Base-by-base conservation (phyloP, 176 grass and related monocot genomes). In the Oryza rufipogon region DNA sequence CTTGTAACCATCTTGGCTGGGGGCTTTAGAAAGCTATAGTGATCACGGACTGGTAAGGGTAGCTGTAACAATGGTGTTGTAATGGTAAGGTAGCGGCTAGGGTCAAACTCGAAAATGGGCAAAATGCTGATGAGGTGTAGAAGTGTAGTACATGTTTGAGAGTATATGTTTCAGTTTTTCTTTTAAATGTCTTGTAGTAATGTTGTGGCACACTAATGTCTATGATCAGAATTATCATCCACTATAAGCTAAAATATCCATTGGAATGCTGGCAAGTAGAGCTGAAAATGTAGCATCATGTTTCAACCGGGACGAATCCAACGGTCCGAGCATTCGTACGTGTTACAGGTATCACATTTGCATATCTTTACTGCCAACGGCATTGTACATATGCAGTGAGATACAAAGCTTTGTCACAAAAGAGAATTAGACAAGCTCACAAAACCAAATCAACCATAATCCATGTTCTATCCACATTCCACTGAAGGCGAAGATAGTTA, bases 111-210 rank as follows among this genome's bases (percentile, higher is more conserved):
- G 54, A 52, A 52, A 52, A 52, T 52, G 87, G 42, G 42, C 42
- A 58, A 58, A 58, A 9, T 58, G 87, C 70, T 74, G 69, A 83
- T 74, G 69, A 83, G 75, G 47, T 86, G 83, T 78, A 48, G 63
- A 83, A 63, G 38, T 86, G 83, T 78, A 48, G 67, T 75, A 63
- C 34, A 84, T 80, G 63, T 85, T 71, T 11, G 25, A 30, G 19
- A 39, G 86, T 81, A 73, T 89, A 72, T 81, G 71, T 89, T 83
- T 80, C 17, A 34, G 79, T 73, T 82, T 63, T 63, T 32, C 30
- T 54, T 63, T 72, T 19, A 70, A 33, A 47, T 44, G 36, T 78
- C 22, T 19, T 78, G 49, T 73, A 2, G 60, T 72, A 66, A 58
- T 76, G 25, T 11, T 76, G 7, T 23, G 60, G 71, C 38, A 23